These are phyloP conservation scores for Sextonia rubra DNA, from an alignment of 164 flowering plant species.

Conservation along the genomic window DNA sequence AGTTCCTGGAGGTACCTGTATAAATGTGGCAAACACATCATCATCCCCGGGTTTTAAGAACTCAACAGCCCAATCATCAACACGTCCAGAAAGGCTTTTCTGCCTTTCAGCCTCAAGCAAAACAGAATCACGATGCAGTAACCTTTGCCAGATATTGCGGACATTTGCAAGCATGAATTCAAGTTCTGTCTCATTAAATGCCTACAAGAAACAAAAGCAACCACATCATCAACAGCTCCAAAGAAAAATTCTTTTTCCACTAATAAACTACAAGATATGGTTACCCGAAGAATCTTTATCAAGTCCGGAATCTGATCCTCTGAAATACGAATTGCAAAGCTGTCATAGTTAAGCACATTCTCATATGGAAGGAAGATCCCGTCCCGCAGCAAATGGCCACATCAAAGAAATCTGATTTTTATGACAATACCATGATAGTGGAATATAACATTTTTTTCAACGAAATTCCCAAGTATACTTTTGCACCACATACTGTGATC, in stretches of 20 bases:
- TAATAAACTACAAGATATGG: constrained; percentile 1
- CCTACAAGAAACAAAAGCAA: constrained; percentile 27
- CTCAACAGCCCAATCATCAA: constrained; percentile 71
- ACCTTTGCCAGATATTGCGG: constrained; percentile 79
- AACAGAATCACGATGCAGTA: constrained; percentile 76
- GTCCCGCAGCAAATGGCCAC: constrained; percentile 46
- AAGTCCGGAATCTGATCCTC: constrained; percentile 92
- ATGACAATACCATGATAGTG: not conserved
- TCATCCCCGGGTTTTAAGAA: constrained; percentile 55
- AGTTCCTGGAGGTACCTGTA: constrained; percentile 60
- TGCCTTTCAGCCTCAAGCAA: constrained; percentile 91
- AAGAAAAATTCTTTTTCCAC: not conserved
- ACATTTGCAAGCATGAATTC: constrained; percentile 74
- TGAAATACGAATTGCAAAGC: constrained; percentile 78
- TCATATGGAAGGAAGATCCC: constrained; percentile 92
- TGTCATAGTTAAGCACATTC: constrained; percentile 84
- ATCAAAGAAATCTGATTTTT: not conserved
- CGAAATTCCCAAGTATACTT: not conserved
- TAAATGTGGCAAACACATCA: constrained; percentile 75
- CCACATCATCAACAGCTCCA: not conserved
- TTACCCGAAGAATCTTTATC: constrained; percentile 79
- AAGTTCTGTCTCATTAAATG: constrained; percentile 69
- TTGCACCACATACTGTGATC: not conserved
- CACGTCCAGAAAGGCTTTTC: constrained; percentile 41
- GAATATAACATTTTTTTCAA: not conserved